Conservation (phyloP, 306 rosid genomes). For the Echinosophora koreensis region DNA sequence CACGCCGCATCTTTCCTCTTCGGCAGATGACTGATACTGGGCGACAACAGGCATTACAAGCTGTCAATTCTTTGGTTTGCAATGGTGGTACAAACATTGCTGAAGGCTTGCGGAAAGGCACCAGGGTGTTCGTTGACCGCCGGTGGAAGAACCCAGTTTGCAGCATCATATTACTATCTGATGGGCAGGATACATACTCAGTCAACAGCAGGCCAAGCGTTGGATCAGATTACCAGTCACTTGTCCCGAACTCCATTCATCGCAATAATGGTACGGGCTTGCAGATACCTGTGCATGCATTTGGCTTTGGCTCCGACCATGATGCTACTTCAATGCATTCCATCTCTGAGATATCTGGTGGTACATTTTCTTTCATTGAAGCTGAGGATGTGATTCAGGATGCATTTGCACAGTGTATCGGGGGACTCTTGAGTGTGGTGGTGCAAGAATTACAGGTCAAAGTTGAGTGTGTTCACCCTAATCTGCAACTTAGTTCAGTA, state of each 20-base stretch:
- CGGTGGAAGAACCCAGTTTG: conserved; percentile 81
- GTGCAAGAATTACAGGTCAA: conserved; percentile 81
- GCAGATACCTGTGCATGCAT: conserved; percentile 92
- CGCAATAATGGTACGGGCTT: conserved; percentile 60
- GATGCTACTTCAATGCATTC: conserved; percentile 92
- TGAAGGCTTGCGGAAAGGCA: conserved; percentile 88
- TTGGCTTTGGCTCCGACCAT: conserved; percentile 93
- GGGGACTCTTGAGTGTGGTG: conserved; percentile 95
- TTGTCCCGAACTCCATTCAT: conserved; percentile 73
- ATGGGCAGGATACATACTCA: conserved; percentile 94
- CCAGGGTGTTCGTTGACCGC: conserved; percentile 83
- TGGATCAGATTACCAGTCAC: conserved; percentile 68
- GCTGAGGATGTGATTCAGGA: conserved; percentile 93
- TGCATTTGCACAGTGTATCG: conserved; percentile 98
- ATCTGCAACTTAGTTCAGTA: conserved; percentile 66
- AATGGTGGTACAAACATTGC: conserved; percentile 97
- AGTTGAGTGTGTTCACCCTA: conserved; percentile 68
- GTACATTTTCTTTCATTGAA: conserved; percentile 96
- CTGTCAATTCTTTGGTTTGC: conserved; percentile 78
- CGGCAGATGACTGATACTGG: conserved; percentile 84
- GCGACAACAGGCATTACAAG: conserved; percentile 83
- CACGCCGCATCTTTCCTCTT: conserved; percentile 94
- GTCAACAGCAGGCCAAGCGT: conserved; percentile 55
- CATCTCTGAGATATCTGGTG: conserved; percentile 86
- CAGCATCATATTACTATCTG: conserved; percentile 90